Evolutionary conservation across 2,329 filamentous ascomycete species (phyloP), one percentile per base, ranked within the genome.

Genomic region (Sclerotinia glacialis): DNA sequence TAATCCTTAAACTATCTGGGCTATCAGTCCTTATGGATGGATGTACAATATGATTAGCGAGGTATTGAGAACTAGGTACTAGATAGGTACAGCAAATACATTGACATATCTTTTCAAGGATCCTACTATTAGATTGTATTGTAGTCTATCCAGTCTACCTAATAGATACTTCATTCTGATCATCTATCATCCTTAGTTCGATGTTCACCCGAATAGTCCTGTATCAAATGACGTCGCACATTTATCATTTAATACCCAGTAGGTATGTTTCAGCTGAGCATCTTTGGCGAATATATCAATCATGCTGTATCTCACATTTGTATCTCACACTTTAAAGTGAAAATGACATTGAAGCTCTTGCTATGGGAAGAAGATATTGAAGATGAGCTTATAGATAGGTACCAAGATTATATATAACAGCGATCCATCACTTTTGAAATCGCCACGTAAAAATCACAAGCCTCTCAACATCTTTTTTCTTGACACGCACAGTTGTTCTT

Each of bases 181-280:
- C 28, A 54, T 3, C 28, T n/a, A 28, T 12, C 28, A 5, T n/a
- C 21, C 9, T 5, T 34, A 5, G 28, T 34, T 28, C 28, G 28
- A n/a, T 34, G 9, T 54, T 54, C 16, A 54, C 28, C 18, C 18
- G 28, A 54, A 26, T 7, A 11, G 31, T 18, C n/a, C 12, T 12
- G 52, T 53, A n/a, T 53, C 26, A 53, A 54, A 54, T 55, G 53
- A 55, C 31, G 53, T 55, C 21, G 53, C 53, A 40, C 34, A 37
- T 4, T 23, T 21, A 53, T 53, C 50, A 31, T 12, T 53, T 53
- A 16, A 12, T 14, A 40, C 14, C 12, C 16, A 40, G 37, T 40
- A 40, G 12, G 12, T 40, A 16, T 55, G 53, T 23, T 55, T 40
- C 53, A 40, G 53, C 14, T 7, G 5, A 55, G 34, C 31, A 23